Evolutionary conservation across 345 rosid genomes (phyloP).

Genomic region (Conringia planisiliqua): DNA sequence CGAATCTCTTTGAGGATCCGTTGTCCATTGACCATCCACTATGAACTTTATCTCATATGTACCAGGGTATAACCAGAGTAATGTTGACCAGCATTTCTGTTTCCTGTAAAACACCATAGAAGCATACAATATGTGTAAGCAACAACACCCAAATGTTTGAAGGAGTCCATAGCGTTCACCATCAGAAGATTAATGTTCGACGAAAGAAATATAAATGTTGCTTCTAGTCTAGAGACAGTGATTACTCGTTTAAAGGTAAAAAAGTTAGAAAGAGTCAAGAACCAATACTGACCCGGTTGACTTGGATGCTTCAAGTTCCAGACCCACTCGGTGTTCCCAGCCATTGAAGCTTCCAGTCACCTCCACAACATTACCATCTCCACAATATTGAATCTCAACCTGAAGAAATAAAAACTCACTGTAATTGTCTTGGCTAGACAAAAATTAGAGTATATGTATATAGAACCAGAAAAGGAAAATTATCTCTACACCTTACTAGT

Average conservation of each 20-base stretch:
- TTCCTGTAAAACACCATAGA: slow-evolving; percentile 45
- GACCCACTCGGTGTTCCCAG: slow-evolving; percentile 74
- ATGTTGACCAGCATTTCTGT: slow-evolving; percentile 62
- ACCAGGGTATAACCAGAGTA: slow-evolving; percentile 96
- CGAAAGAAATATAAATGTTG: neutral
- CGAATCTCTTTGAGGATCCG: slow-evolving; percentile 62
- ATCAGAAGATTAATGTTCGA: neutral
- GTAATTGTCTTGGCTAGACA: neutral
- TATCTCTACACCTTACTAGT: neutral
- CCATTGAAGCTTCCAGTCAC: slow-evolving; percentile 95
- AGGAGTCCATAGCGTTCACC: neutral
- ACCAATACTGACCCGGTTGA: slow-evolving; percentile 29
- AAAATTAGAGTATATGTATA: neutral
- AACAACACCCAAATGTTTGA: neutral
- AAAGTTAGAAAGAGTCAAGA: neutral
- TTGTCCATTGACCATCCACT: slow-evolving; percentile 77
- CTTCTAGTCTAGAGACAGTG: neutral
- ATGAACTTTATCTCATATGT: slow-evolving; percentile 85
- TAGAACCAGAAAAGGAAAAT: neutral
- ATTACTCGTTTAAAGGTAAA: neutral
- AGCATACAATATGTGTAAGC: neutral
- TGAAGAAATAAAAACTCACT: slow-evolving; percentile 19
- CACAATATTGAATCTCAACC: slow-evolving; percentile 70
- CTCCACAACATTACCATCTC: slow-evolving; percentile 86
- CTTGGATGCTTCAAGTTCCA: slow-evolving; percentile 66